Evolutionary conservation across 2,329 filamentous ascomycete species (phyloP).

Genomic region (Fusarium caatingaense): DNA sequence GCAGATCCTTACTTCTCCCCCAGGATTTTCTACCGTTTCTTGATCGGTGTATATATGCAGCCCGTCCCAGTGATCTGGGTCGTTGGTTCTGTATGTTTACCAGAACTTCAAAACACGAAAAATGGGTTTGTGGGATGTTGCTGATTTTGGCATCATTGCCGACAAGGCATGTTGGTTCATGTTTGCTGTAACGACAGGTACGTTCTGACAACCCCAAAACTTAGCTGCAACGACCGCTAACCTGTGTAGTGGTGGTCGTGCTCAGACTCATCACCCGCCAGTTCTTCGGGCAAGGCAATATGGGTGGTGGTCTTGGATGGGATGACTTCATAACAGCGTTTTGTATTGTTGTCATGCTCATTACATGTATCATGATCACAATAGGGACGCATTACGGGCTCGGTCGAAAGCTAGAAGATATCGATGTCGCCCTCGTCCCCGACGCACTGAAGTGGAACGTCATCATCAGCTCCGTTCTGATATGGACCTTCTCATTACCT

Average conservation of each 20-base stretch:
- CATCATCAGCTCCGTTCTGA: slow-evolving; percentile 43
- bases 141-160: slow-evolving; percentile 41
- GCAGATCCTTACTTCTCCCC: not conserved
- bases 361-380: slow-evolving; percentile 40
- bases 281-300: slow-evolving; percentile 32
- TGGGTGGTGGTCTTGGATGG: slow-evolving; percentile 39
- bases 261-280: slow-evolving; percentile 38
- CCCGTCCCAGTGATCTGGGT: not conserved
- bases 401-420: slow-evolving; percentile 27
- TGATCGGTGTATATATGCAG: not conserved
- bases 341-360: slow-evolving; percentile 35
- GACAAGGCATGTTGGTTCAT: slow-evolving; percentile 44
- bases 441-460: slow-evolving; percentile 42
- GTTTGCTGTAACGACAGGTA: slow-evolving; percentile 39
- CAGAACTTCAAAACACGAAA: not conserved
- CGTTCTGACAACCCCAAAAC: too few species aligned
- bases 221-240: not conserved
- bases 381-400: slow-evolving; percentile 43
- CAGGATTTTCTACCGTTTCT: not conserved
- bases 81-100: not conserved
- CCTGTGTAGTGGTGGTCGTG: slow-evolving; percentile 32
- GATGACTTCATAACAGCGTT: slow-evolving; percentile 42
- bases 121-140: slow-evolving; percentile 38
- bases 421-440: slow-evolving; percentile 1
- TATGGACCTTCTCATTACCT: slow-evolving; percentile 45